These are phyloP conservation scores for Chenopodium album DNA, from an alignment of 148 eudicot species.

Conservation along the genomic window DNA sequence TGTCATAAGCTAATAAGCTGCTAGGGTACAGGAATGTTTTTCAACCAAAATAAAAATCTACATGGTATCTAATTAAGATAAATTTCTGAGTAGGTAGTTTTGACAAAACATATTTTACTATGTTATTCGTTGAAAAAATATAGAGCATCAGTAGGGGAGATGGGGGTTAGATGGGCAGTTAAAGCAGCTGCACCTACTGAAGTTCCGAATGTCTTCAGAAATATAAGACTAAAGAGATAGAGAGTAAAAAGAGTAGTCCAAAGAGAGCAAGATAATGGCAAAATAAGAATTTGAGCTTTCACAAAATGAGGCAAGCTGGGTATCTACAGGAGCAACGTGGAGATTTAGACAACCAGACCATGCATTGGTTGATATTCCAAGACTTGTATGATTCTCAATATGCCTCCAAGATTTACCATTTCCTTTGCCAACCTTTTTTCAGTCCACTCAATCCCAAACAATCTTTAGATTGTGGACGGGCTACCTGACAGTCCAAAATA, in stretches of 20 bases:
- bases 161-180: background rate
- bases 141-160: background rate
- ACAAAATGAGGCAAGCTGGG: background rate
- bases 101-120: no score
- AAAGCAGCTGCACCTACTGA: background rate
- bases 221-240: background rate
- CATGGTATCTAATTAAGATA: background rate
- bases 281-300: background rate
- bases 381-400: background rate
- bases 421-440: background rate
- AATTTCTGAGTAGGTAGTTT: background rate
- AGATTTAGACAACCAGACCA: background rate
- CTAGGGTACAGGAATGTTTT: no score
- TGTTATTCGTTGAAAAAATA: background rate
- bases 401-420: background rate
- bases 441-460: background rate
- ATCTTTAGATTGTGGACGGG: background rate
- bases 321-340: background rate
- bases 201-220: background rate
- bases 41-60: background rate
- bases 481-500: background rate
- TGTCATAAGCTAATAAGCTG: background rate
- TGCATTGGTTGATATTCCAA: background rate
- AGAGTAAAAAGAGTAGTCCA: background rate
- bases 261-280: background rate